Conservation (phyloP, 805 yeast species). For the Candida arabinofermentans region DNA sequence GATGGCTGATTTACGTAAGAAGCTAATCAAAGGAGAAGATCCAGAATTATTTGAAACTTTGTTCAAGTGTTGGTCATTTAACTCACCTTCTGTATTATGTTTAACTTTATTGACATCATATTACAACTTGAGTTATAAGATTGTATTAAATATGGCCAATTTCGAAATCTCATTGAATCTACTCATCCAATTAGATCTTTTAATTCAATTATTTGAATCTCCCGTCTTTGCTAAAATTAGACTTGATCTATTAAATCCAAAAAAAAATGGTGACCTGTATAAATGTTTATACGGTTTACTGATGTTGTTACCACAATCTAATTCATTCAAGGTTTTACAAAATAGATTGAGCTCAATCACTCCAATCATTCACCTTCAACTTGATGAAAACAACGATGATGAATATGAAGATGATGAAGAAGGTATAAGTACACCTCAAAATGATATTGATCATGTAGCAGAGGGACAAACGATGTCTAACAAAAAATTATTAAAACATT, state of each 20-base stretch:
- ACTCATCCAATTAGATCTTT: conserved; percentile 80
- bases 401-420: conserved; percentile 20
- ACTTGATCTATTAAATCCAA: conserved; percentile 85
- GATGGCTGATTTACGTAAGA: conserved; percentile 61
- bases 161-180: conserved; percentile 76
- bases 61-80: conserved; percentile 89
- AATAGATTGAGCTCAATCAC: conserved; percentile 66
- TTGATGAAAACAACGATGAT: conserved; percentile 21
- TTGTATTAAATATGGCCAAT: conserved; percentile 75
- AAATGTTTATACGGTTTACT: conserved; percentile 87
- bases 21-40: conserved; percentile 37
- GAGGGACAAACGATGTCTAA: neutral
- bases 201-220: conserved; percentile 86
- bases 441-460: conserved; percentile 22
- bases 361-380: conserved; percentile 29
- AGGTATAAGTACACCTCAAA: neutral
- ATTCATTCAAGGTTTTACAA: conserved; percentile 79
- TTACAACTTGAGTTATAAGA: conserved; percentile 82
- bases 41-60: conserved; percentile 58
- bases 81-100: conserved; percentile 83
- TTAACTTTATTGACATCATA: conserved; percentile 83
- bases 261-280: conserved; percentile 71
- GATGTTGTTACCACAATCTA: conserved; percentile 92
- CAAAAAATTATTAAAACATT: conserved; percentile 39
- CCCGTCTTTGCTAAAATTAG: conserved; percentile 88